Evolutionary conservation across 2,329 filamentous ascomycete genomes (phyloP), one percentile per base, ranked within the genome.

Genomic region (Pleoardoris graminearum): DNA sequence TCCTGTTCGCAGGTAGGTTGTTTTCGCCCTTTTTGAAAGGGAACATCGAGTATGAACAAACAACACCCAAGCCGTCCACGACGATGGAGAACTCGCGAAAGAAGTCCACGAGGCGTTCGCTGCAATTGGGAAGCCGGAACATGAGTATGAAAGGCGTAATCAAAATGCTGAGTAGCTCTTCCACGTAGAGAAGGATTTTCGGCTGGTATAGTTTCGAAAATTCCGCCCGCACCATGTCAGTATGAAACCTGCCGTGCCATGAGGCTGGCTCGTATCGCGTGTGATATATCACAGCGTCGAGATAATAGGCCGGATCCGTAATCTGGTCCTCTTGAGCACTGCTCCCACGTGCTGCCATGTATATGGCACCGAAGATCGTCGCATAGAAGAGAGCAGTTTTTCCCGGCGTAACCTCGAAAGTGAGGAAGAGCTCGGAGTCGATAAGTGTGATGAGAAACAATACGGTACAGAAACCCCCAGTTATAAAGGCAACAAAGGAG

Each of bases 71-170:
- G 0, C 94, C 94, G 67, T 99, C 94, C 14, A 99, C 93, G 63
- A 99, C 92, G 19, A 99, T 86, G 0, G 94, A 97, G 63, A 97
- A 97, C 70, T 99, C 94, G 33, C 94, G 87, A 78, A 99, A 97
- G 75, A 99, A 99, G 75, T 99, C 94, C 53, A 97, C 87, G 58
- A 99, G 88, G 53, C 92, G 90, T 61, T 97, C 93, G 69, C 89
- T 93, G 72, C 90, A 95, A 62, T 86, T 88, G 0, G 92, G 91
- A 29, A 97, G 80, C 55, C 90, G 92, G 68, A 90, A 88, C 76
- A 92, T 89, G 11, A 99, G 82, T 36, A 99, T 83, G 64, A 96
- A 86, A 0, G 94, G 94, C 0, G 93, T 96, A 51, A 96, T 87
- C 49, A 97, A 83, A 70, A 99, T 95, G 66, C 92, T 93, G 54